Percentiles rank a stretch among this genome's conserved stretches.
Evolutionary conservation across 352 stramenopile species (phyloP).

Genomic region (Pythium sukuiense): DNA sequence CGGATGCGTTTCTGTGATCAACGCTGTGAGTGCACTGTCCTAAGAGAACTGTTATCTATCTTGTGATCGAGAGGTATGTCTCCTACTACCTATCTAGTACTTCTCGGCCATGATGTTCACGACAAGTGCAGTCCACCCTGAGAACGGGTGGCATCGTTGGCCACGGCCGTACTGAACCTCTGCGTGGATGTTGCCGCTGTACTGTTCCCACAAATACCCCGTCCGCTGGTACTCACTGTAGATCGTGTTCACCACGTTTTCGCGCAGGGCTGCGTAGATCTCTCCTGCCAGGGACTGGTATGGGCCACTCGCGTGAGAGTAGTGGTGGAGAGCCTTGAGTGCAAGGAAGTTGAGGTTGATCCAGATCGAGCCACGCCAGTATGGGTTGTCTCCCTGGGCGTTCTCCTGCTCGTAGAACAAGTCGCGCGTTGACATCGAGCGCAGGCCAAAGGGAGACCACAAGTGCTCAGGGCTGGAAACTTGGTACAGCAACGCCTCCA

Average conservation of each 20-base stretch:
- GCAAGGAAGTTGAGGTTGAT: constrained; percentile 94
- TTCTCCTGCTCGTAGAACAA: constrained; percentile 90
- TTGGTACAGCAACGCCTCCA: constrained; percentile 56
- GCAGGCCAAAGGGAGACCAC: constrained; percentile 77
- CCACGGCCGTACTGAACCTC: constrained; percentile 66
- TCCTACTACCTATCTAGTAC: constrained; percentile 50
- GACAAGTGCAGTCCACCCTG: constrained; percentile 92
- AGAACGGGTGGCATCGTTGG: constrained; percentile 91
- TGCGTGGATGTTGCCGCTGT: constrained; percentile 73
- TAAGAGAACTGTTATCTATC: not conserved
- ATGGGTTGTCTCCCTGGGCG: constrained; percentile 87
- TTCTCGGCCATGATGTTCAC: constrained; percentile 93
- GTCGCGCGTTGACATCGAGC: constrained; percentile 85
- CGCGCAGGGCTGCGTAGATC: constrained; percentile 54
- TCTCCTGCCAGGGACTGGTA: constrained; percentile 42
- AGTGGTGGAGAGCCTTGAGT: constrained; percentile 81
- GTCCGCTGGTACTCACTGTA: constrained; percentile 82
- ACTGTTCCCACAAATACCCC: constrained; percentile 94
- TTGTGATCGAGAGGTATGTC: not conserved
- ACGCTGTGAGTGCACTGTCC: not conserved
- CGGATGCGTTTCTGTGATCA: constrained; percentile 22
- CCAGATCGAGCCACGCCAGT: constrained; percentile 95
- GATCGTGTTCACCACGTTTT: constrained; percentile 66
- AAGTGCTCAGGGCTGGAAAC: constrained; percentile 66
- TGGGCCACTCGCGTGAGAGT: constrained; percentile 47